Evolutionary conservation across 371 early-diverging fungal species (phyloP).

Genomic region (Mucor sp.): DNA sequence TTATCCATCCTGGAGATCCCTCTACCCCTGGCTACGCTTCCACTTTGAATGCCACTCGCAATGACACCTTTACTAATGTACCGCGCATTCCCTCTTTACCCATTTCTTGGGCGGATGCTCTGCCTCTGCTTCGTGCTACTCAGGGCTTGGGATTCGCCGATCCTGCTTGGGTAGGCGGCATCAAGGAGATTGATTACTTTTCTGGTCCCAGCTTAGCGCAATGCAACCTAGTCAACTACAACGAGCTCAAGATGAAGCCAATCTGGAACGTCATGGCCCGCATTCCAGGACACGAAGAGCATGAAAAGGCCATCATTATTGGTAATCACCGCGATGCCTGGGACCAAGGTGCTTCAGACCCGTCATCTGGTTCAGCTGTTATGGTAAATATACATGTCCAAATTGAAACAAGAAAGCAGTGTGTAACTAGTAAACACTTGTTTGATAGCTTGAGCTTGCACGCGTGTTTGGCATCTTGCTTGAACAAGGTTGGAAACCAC

Average conservation of each 20-base stretch:
- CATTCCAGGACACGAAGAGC: slow-evolving; percentile 59
- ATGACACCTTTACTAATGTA: slow-evolving; percentile 42
- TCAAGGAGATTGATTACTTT: slow-evolving; percentile 47
- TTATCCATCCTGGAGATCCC: slow-evolving; percentile 64
- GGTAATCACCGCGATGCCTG: slow-evolving; percentile 74
- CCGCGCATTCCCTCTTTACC: slow-evolving; percentile 69
- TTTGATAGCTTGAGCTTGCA: slow-evolving; percentile 54
- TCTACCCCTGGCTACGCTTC: slow-evolving; percentile 67
- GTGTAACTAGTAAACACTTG: background rate
- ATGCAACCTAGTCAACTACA: slow-evolving; percentile 56
- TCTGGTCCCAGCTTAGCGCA: slow-evolving; percentile 56
- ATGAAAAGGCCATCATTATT: slow-evolving; percentile 58
- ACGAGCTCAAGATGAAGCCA: slow-evolving; percentile 58
- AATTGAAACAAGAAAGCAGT: background rate
- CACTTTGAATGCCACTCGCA: slow-evolving; percentile 51
- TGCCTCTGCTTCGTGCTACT: slow-evolving; percentile 55
- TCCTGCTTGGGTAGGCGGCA: slow-evolving; percentile 42
- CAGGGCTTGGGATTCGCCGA: slow-evolving; percentile 46
- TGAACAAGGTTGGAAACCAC: slow-evolving; percentile 67
- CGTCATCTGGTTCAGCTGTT: slow-evolving; percentile 64
- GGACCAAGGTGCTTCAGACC: slow-evolving; percentile 70
- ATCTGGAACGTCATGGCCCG: slow-evolving; percentile 68
- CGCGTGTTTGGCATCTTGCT: slow-evolving; percentile 56
- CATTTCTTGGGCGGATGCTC: slow-evolving; percentile 66
- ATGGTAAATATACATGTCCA: slow-evolving; percentile 35